Evolutionary conservation across 2,329 filamentous ascomycete species (phyloP).

Genomic region (Colletotrichum sp.): DNA sequence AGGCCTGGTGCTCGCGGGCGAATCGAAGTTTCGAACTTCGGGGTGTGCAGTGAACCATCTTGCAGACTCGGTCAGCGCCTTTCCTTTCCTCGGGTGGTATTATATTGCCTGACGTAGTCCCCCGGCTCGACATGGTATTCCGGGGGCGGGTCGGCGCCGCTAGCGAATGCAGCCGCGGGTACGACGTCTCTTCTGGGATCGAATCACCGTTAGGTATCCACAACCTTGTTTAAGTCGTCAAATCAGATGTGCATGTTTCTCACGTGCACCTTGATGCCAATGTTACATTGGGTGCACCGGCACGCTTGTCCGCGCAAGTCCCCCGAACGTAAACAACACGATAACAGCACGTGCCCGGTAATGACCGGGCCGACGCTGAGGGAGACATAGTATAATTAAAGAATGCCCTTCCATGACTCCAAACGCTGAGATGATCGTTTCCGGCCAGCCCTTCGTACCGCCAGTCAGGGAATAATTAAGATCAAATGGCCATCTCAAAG

Average conservation of each 20-base stretch:
- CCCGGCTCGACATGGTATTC: not conserved
- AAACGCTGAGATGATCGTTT: not conserved
- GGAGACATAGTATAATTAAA: not conserved
- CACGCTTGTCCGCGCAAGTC: not conserved
- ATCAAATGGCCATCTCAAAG: not conserved
- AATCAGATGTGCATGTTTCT: not conserved
- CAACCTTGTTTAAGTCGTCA: not conserved
- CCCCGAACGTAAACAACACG: not conserved
- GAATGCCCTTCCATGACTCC: not conserved
- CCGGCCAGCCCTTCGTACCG: not conserved
- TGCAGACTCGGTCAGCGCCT: not conserved
- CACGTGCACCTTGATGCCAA: not conserved
- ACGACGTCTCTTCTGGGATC: not conserved
- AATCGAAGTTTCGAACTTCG: not conserved
- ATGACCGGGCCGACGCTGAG: not conserved
- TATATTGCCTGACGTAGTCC: not conserved
- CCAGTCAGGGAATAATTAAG: not conserved
- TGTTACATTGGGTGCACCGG: not conserved
- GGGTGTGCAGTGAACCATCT: not conserved
- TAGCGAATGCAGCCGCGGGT: not conserved
- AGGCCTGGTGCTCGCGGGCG: not conserved
- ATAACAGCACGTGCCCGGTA: conserved; percentile 3
- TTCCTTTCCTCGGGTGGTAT: not conserved
- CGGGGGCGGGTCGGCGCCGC: not conserved
- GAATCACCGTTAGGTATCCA: not conserved